Conservation (phyloP, 257 asterid genomes). For the Rubia yunnanensis region DNA sequence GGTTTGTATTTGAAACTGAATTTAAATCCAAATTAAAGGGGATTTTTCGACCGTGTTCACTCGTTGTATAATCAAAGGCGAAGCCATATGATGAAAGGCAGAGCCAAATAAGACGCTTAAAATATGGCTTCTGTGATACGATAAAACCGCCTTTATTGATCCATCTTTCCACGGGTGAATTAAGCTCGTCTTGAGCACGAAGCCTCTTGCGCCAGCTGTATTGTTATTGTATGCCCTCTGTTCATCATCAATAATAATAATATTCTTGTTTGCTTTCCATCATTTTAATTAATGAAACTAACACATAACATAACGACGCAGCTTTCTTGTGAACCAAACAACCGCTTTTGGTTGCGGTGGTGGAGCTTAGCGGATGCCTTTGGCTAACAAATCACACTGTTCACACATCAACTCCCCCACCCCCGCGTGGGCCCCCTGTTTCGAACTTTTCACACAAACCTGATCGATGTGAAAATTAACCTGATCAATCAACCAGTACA, state of each 20-base stretch:
- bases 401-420: background rate
- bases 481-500: background rate
- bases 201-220: background rate
- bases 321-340: slow-evolving; percentile 34
- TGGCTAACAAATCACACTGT: background rate
- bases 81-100: too few species aligned
- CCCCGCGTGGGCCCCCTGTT: background rate
- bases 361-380: slow-evolving; percentile 5
- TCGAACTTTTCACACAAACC: background rate
- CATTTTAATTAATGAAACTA: slow-evolving; percentile 13
- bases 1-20: too few species aligned
- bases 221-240: background rate
- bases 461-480: too few species aligned
- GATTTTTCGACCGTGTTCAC: too few species aligned
- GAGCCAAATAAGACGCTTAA: too few species aligned
- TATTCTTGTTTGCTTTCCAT: background rate
- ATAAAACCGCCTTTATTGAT: too few species aligned
- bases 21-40: too few species aligned
- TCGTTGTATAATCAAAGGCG: too few species aligned
- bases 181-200: too few species aligned
- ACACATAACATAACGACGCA: slow-evolving; percentile 4
- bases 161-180: too few species aligned
- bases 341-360: slow-evolving; percentile 18
- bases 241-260: background rate
- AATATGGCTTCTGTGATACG: too few species aligned